A percentile compares a stretch with the other conserved stretches of the same genome.
Evolutionary conservation across 2,329 filamentous ascomycete genomes (phyloP).

Genomic region (Tolypocladium inflatum): DNA sequence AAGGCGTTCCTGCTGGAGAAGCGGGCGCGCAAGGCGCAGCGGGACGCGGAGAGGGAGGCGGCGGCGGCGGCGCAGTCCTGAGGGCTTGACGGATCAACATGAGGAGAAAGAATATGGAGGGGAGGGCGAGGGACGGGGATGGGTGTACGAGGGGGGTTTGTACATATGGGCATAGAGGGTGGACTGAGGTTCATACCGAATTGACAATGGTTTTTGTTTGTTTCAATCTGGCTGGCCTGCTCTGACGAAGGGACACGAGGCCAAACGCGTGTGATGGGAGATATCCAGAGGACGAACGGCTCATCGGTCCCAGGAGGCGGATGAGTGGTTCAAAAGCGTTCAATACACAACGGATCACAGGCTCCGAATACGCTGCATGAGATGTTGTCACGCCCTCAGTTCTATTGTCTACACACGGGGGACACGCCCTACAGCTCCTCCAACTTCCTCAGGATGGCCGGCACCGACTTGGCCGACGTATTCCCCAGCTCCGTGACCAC

Average conservation of each 20-base stretch:
- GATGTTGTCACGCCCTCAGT: background rate
- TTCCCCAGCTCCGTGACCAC: conserved; percentile 88
- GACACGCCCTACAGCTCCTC: conserved; percentile 36
- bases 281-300: no score
- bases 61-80: background rate
- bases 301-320: no score
- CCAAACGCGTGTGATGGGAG: background rate
- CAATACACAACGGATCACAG: no score
- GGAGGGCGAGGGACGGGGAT: background rate
- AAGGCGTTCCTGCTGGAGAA: conserved; percentile 81
- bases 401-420: background rate
- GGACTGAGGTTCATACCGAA: background rate
- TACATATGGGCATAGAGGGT: conserved; percentile 3
- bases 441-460: conserved; percentile 48
- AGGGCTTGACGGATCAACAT: background rate
- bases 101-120: background rate
- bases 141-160: background rate
- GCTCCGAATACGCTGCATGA: background rate
- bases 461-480: conserved; percentile 77
- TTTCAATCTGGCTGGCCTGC: background rate
- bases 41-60: conserved; percentile 15
- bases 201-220: background rate
- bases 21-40: conserved; percentile 55
- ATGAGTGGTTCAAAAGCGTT: background rate
- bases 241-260: background rate